phyloP scores from a whole-genome alignment of 768 basidiomycete species.

The Phallus indusiatus region DNA sequence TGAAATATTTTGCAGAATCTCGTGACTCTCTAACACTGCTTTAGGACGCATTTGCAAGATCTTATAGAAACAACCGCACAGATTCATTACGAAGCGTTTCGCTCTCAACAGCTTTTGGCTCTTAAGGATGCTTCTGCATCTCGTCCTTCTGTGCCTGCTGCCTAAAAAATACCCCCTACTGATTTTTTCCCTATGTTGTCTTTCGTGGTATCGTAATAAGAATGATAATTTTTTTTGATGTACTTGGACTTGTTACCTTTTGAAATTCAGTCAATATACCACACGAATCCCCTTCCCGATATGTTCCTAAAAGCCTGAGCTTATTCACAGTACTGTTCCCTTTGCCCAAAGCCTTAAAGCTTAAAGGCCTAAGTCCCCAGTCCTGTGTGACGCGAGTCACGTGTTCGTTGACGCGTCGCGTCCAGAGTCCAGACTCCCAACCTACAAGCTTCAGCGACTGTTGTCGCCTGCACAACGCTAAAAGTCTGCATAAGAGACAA shows the following conservation, averaged over 20 bases:
- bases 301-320: too few relatives aligned
- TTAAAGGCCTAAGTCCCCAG: too few relatives aligned
- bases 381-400: neutral
- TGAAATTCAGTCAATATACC: neutral
- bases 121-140: slow-evolving; percentile 58
- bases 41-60: slow-evolving; percentile 92
- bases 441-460: neutral
- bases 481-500: neutral
- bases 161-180: slow-evolving; percentile 1
- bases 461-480: neutral
- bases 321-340: too few relatives aligned
- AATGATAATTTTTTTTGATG: neutral
- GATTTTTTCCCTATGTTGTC: neutral
- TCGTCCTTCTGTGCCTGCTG: slow-evolving; percentile 1
- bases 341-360: too few relatives aligned
- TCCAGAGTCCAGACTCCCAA: neutral
- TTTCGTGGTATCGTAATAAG: neutral
- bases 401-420: neutral
- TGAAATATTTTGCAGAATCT: slow-evolving; percentile 16
- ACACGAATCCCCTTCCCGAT: too few relatives aligned
- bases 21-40: neutral
- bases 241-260: neutral
- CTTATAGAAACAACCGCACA: slow-evolving; percentile 98
- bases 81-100: slow-evolving; percentile 99
- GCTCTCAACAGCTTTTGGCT: slow-evolving; percentile 93